Evolutionary conservation across 2,329 filamentous ascomycete species (phyloP).

Genomic region (Mycosphaerella arachidis): DNA sequence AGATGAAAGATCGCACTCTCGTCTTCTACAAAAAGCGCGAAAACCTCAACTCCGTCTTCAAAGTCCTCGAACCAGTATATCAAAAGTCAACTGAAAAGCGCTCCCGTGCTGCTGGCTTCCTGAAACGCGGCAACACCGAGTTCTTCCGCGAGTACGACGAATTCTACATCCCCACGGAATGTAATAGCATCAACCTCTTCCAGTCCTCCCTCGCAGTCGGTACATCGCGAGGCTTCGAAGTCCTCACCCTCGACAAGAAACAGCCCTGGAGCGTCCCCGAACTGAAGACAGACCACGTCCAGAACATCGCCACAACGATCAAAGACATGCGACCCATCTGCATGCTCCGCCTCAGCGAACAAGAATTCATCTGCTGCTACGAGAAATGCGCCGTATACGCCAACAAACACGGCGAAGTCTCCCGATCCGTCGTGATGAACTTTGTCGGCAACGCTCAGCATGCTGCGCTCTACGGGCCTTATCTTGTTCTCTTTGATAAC

Average conservation of each 20-base stretch:
- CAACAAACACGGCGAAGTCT: slow-evolving; percentile 96
- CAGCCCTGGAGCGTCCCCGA: slow-evolving; percentile 91
- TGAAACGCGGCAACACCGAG: slow-evolving; percentile 72
- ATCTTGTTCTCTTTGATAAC: slow-evolving; percentile 86
- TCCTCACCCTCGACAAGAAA: slow-evolving; percentile 96
- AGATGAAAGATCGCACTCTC: slow-evolving; percentile 93
- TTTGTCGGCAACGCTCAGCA: slow-evolving; percentile 91
- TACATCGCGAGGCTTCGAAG: slow-evolving; percentile 88
- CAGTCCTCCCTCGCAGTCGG: slow-evolving; percentile 88
- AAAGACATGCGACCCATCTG: slow-evolving; percentile 79
- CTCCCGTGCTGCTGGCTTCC: slow-evolving; percentile 57
- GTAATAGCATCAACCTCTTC: slow-evolving; percentile 92
- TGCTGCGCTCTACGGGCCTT: slow-evolving; percentile 85
- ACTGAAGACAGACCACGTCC: slow-evolving; percentile 70
- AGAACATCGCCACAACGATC: slow-evolving; percentile 79
- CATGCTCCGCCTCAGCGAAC: slow-evolving; percentile 92
- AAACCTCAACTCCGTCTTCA: slow-evolving; percentile 82
- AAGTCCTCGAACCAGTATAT: slow-evolving; percentile 88
- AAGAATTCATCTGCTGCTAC: slow-evolving; percentile 85
- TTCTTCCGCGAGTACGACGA: slow-evolving; percentile 98
- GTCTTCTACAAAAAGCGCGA: slow-evolving; percentile 98
- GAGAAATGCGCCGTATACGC: slow-evolving; percentile 96
- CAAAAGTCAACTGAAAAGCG: slow-evolving; percentile 87
- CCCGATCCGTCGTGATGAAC: slow-evolving; percentile 91
- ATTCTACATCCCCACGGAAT: slow-evolving; percentile 95